Evolutionary conservation across 805 yeast species (phyloP).

Genomic region (Candida orba): DNA sequence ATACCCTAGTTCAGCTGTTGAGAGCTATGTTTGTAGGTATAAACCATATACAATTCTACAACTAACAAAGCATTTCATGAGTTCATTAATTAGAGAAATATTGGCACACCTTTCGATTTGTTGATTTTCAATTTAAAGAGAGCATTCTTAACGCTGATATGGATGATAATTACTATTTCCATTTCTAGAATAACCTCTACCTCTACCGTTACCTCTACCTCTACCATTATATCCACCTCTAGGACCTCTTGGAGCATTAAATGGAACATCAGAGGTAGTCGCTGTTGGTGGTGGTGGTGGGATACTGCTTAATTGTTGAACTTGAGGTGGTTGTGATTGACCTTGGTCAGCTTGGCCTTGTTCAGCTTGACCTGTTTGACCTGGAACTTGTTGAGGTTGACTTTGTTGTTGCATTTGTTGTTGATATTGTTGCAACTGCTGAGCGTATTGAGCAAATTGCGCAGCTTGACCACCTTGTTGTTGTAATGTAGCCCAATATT

Average conservation of each 20-base stretch:
- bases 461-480: constrained; percentile 18
- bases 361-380: too few relatives aligned
- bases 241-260: constrained; percentile 4
- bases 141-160: neutral
- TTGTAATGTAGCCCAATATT: constrained; percentile 57
- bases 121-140: too few relatives aligned
- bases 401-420: constrained; percentile 4
- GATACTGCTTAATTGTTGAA: neutral
- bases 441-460: constrained; percentile 30
- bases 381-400: too few relatives aligned
- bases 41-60: too few relatives aligned
- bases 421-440: constrained; percentile 10
- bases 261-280: neutral
- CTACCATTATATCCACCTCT: neutral
- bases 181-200: neutral
- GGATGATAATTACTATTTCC: constrained; percentile 1
- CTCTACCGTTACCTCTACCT: constrained; percentile 1
- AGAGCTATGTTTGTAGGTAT: too few relatives aligned
- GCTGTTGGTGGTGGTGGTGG: constrained; percentile 3
- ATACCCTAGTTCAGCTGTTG: too few relatives aligned
- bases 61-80: too few relatives aligned
- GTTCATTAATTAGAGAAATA: neutral
- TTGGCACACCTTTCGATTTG: too few relatives aligned
- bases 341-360: too few relatives aligned
- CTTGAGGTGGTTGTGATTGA: neutral